Evolutionary conservation across 2,329 filamentous ascomycete genomes (phyloP).

Genomic region (Ceratocystis papillata): DNA sequence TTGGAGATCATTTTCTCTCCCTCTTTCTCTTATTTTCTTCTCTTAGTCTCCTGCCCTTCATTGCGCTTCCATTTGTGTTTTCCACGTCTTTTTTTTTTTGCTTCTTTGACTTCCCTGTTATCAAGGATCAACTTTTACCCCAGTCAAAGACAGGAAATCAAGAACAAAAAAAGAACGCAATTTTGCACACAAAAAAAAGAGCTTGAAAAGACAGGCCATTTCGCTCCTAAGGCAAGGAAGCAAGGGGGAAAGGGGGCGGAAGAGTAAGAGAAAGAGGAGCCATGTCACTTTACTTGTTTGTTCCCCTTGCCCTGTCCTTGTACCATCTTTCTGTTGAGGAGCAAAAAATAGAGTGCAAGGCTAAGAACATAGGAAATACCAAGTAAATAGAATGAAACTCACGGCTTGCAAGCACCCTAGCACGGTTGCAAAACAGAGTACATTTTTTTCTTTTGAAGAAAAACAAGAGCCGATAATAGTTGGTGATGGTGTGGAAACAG

Average conservation of each 20-base stretch:
- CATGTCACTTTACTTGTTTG: background rate
- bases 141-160: background rate
- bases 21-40: background rate
- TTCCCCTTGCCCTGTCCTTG: no score
- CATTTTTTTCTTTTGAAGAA: background rate
- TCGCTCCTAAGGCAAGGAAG: background rate
- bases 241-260: background rate
- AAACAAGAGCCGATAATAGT: background rate
- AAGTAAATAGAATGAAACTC: no score
- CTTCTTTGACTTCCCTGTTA: background rate
- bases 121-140: slow-evolving; percentile 6
- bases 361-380: background rate
- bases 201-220: no score
- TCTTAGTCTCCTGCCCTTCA: no score
- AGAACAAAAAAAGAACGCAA: slow-evolving; percentile 3
- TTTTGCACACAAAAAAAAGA: background rate
- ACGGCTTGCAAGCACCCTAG: background rate
- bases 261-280: background rate
- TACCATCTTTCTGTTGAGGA: no score
- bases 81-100: background rate
- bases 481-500: no score
- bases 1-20: background rate
- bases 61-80: background rate
- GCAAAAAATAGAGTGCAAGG: background rate
- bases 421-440: background rate